Base-by-base conservation (phyloP, 1,284 basidiomycete species). In the Cryptococcus maquisensis region DNA sequence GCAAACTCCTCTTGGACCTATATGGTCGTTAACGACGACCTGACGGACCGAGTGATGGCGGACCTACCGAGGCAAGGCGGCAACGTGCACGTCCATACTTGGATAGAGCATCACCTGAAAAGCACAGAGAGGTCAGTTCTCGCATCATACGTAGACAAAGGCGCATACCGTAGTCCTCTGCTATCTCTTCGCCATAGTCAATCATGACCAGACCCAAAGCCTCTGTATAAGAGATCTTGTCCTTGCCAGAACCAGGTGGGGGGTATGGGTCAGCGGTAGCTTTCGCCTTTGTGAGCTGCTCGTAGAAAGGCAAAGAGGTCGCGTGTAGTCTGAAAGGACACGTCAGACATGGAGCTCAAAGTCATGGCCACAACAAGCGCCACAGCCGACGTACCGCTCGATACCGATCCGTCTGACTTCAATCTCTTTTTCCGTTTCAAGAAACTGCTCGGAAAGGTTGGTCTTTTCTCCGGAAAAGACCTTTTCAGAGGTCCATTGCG, bases 141-240 rank as follows among this genome's bases (percentile, higher is more conserved):
- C 20, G n/a, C 24, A n/a, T 21, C 21, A 32, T 8, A 16, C 18
- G 54, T 59, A 24, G 56, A 54, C 36, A 37, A 20, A 46, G 37
- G 39, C 39, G 53, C 49, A 74, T 35, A 65, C 71, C 82, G 52
- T 85, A 88, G 1, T 81, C 78, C 85, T 61, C 88, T 81, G 18
- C 83, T 63, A 88, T 86, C 65, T 90, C 84, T 63, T 90, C 86
- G 12, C 90, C 90, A 66, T 90, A 87, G 28, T 82, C 80, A 55
- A 90, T 86, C 90, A 93, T 90, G 41, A 88, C 86, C 49, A 88
- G 80, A 2, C 90, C 90, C 6, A 93, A 78, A 23, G 84, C 83
- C 64, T 92, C 90, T 26, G 88, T 78, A 0, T 86, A 82, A 21
- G 87, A 75, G 24, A 76, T 65, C 57, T 75, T 75, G 13, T 75